Percentiles rank a stretch among this genome's conserved stretches.
phyloP scores from a whole-genome alignment of 1,284 basidiomycete species.

The Leccinum pachyderme region DNA sequence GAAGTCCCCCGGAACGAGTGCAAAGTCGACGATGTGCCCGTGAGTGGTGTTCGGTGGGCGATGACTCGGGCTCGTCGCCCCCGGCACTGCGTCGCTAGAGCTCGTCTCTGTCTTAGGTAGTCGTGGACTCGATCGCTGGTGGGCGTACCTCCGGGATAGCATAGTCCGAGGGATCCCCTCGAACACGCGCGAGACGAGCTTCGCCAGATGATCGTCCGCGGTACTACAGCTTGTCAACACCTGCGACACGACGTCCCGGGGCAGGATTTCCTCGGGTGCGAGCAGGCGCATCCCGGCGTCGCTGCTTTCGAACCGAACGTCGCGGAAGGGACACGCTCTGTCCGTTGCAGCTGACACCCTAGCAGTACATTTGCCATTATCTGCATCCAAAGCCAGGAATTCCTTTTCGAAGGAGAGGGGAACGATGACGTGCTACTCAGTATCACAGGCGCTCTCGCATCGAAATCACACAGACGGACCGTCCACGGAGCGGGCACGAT shows the following conservation, averaged over 20 bases:
- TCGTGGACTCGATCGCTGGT: neutral
- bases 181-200: constrained; percentile 14
- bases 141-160: constrained; percentile 18
- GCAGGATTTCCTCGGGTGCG: constrained; percentile 5
- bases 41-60: constrained; percentile 1
- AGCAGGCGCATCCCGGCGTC: neutral
- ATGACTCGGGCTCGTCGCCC: neutral
- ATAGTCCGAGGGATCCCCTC: constrained; percentile 14
- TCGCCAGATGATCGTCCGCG: constrained; percentile 1
- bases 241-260: constrained; percentile 14
- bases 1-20: constrained; percentile 6
- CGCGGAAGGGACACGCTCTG: constrained; percentile 17
- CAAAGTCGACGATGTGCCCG: constrained; percentile 14
- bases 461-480: constrained; percentile 13
- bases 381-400: constrained; percentile 3
- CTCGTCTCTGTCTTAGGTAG: constrained; percentile 5
- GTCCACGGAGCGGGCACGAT: constrained; percentile 26
- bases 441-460: neutral
- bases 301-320: constrained; percentile 16
- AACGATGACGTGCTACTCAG: neutral
- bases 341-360: neutral
- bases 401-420: constrained; percentile 8
- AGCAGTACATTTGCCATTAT: constrained; percentile 1
- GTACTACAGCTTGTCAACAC: constrained; percentile 7
- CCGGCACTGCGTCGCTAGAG: constrained; percentile 8